Conservation (phyloP, 2,329 filamentous ascomycete genomes). For the Lachnellula hyalina region DNA sequence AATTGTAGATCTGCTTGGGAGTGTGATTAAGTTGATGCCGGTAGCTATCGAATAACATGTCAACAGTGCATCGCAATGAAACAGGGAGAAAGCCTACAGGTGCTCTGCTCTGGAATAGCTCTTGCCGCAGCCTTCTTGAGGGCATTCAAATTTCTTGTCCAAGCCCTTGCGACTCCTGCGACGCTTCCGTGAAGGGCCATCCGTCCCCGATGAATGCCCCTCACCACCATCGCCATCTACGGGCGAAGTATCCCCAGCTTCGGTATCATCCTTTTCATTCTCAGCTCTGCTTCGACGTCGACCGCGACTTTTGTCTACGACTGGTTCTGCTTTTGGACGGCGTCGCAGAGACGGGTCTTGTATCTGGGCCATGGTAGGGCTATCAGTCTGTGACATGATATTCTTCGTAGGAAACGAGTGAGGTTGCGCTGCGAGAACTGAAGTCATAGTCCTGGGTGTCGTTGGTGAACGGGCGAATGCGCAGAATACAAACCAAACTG, state of each 20-base stretch:
- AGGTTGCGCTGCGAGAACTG: conserved; percentile 26
- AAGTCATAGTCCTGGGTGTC: conserved; percentile 29
- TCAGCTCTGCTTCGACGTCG: conserved; percentile 28
- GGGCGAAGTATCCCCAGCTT: conserved; percentile 21
- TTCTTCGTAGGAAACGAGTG: conserved; percentile 22
- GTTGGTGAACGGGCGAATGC: not conserved
- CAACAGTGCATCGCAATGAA: conserved; percentile 1
- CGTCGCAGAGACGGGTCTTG: conserved; percentile 21
- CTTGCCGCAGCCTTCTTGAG: conserved; percentile 83
- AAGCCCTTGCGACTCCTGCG: conserved; percentile 70
- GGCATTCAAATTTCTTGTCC: conserved; percentile 80
- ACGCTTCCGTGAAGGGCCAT: conserved; percentile 44
- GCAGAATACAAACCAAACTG: not conserved
- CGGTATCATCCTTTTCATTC: conserved; percentile 21
- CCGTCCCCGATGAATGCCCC: conserved; percentile 29
- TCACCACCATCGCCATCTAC: conserved; percentile 20
- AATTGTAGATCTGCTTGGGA: conserved; percentile 91
- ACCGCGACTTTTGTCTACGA: conserved; percentile 27
- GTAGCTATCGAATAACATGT: conserved; percentile 44
- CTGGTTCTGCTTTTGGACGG: conserved; percentile 21
- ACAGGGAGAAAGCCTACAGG: conserved; percentile 52
- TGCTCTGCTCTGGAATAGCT: conserved; percentile 96
- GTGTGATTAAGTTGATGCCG: conserved; percentile 94
- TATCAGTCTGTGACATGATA: conserved; percentile 25
- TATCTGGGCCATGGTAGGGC: conserved; percentile 20